Evolutionary conservation across 768 basidiomycete genomes (phyloP), one percentile per base, ranked within the genome.

Genomic region (Coprinopsis strossmayeri): DNA sequence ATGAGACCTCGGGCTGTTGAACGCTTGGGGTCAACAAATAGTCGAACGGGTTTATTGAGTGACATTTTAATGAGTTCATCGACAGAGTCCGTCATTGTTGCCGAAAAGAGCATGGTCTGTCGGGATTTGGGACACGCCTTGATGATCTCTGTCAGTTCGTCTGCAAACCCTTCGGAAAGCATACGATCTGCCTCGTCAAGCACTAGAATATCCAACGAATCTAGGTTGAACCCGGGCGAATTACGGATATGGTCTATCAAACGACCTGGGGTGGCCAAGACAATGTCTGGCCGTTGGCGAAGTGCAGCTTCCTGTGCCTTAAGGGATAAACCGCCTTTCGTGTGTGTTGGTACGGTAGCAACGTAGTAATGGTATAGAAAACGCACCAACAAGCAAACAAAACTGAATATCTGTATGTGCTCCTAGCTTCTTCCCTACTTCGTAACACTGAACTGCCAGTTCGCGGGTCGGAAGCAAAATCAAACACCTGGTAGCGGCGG

Each of bases 31-130:
- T 98, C 96, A 18, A 99, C 94, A 63, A 97, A 97, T 26, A 98
- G 74, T 37, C 94, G 79, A 7, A 94, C 90, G 3, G 96, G 96
- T 62, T 87, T 92, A 63, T 91, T 87, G 42, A 98, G 69, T 11
- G 90, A 91, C 77, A 98, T 86, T 59, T 82, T 84, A 49, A 98
- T 88, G 41, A 99, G 78, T 60, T 93, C 86, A 57, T 96, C 91
- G 7, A 98, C 87, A 1, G 88, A 87, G 64, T 99, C 96, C 3
- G 94, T 97, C 88, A 98, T 98, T 1, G 96, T 99, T 2, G 96
- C 96, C 0, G 93, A 96, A 68, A 99, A 99, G 30, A 99, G 75
- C 92, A 99, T 95, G 2, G 96, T 98, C 63, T 98, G 96, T 30
- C 96, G 80, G 21, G 87, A 86, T 18, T 66, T 66, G 1, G 93